phyloP scores from a whole-genome alignment of 2,329 filamentous ascomycete species.

The Claviceps sp. region DNA sequence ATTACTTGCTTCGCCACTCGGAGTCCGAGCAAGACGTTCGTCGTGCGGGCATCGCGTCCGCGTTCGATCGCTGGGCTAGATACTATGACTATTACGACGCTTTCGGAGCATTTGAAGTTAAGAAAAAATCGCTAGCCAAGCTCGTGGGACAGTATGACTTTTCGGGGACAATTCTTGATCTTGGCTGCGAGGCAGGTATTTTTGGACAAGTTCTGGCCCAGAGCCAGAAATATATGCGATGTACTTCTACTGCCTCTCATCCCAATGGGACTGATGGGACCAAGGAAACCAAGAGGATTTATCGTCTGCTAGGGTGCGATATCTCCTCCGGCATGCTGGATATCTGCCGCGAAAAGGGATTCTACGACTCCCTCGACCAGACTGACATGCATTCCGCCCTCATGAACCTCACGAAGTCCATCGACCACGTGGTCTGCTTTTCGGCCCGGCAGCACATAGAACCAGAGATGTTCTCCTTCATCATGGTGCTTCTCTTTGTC shows the following conservation, averaged over 20 bases:
- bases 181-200: not conserved
- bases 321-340: not conserved
- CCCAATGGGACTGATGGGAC: too few species aligned
- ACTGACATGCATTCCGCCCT: not conserved
- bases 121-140: not conserved
- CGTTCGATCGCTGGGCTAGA: rapidly evolving
- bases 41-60: not conserved
- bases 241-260: too few species aligned
- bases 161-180: not conserved
- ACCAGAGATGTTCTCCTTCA: not conserved
- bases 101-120: not conserved
- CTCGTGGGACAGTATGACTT: not conserved
- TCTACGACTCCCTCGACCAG: not conserved
- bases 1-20: not conserved
- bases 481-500: not conserved
- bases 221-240: not conserved
- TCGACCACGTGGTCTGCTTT: not conserved
- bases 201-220: not conserved
- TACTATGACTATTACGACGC: not conserved
- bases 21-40: not conserved
- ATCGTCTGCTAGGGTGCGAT: not conserved
- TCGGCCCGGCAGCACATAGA: not conserved
- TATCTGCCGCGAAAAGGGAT: not conserved
- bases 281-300: not conserved
- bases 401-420: not conserved